Base-by-base conservation (phyloP, 2,329 filamentous ascomycete species). In the Cryphonectria carpinicola region DNA sequence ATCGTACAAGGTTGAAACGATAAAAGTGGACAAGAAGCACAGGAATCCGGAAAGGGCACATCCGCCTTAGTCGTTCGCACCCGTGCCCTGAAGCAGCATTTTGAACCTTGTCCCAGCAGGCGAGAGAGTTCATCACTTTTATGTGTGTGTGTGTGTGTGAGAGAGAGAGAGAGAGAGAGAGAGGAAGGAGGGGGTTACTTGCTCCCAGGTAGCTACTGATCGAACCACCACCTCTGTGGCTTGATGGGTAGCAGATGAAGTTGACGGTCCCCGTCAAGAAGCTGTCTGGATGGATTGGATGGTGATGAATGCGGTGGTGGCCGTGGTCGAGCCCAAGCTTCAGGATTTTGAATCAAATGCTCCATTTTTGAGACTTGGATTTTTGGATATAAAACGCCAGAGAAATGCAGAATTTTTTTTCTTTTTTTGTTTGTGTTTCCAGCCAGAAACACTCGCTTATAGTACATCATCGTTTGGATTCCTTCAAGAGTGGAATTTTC, bases 401-500 rank as follows among this genome's bases (percentile, higher is more conserved):
- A 49, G 67, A 39, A 69, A 52, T 13, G 39, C 28, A 25, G 10
- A 19, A 58, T 32, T 64, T 28, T 41, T 52, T 39, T 39, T 19
- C 3, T 13, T 37, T 37, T 37, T 39, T 39, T 11, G 43, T 28
- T 54, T 52, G 52, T 37, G 17, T 46, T 60, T 56, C 54, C 63
- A 52, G 63, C 17, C 32, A 28, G n/a, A 66, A 49, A 14, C 56
- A 39, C 6, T 70, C 46, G 46, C 46, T 58, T 66, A 67, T 70
- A 37, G 49, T 67, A 70, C 64, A 70, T 61, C 39, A 62, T 64
- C 46, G 25, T 70, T 64, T 61, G 62, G 25, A 58, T 66, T 60
- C 64, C 66, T 69, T 39, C 41, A 8, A 56, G 68, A 70, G 68
- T 54, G 68, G 70, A 74, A 69, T 11, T 11, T 39, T 10, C 10